Conservation (phyloP, 805 yeast genomes). For the Nakazawaea wyomingensis region DNA sequence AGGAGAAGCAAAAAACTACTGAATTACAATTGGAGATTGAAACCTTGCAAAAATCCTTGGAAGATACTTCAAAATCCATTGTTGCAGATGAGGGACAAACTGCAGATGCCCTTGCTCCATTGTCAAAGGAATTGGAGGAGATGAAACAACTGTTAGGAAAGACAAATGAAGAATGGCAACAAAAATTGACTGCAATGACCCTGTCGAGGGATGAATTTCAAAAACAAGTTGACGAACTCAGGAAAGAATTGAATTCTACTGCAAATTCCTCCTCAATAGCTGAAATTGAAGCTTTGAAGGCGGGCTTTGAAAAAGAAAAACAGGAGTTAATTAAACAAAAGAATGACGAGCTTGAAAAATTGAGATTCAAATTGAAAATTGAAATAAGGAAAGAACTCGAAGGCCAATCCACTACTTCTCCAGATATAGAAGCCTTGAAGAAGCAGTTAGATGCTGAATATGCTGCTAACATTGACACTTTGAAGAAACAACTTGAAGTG, state of each 20-base stretch:
- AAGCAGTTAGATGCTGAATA: slow-evolving; percentile 15
- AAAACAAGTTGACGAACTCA: slow-evolving; percentile 12
- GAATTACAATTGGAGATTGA: slow-evolving; percentile 20
- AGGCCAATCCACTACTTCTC: no score
- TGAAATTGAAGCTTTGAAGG: slow-evolving; percentile 16
- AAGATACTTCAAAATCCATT: slow-evolving; percentile 12
- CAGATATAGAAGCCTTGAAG: no score
- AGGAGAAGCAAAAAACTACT: slow-evolving; percentile 5
- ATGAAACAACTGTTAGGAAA: slow-evolving; percentile 13
- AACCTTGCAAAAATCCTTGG: slow-evolving; percentile 15
- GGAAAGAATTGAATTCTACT: background rate
- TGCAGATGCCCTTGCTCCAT: slow-evolving; percentile 14
- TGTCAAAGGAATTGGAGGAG: slow-evolving; percentile 20
- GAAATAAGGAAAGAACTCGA: slow-evolving; percentile 21
- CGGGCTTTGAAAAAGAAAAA: slow-evolving; percentile 21
- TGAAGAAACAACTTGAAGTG: slow-evolving; percentile 19
- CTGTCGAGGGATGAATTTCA: slow-evolving; percentile 15
- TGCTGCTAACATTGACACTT: slow-evolving; percentile 19
- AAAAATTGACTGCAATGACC: slow-evolving; percentile 15
- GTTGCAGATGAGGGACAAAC: slow-evolving; percentile 14
- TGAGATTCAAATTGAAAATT: slow-evolving; percentile 17
- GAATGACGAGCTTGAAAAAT: slow-evolving; percentile 14
- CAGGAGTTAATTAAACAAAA: slow-evolving; percentile 13
- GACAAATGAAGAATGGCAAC: slow-evolving; percentile 1
- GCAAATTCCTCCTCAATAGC: background rate